phyloP scores from a whole-genome alignment of 257 asterid genomes.

The Solanum pennellii region DNA sequence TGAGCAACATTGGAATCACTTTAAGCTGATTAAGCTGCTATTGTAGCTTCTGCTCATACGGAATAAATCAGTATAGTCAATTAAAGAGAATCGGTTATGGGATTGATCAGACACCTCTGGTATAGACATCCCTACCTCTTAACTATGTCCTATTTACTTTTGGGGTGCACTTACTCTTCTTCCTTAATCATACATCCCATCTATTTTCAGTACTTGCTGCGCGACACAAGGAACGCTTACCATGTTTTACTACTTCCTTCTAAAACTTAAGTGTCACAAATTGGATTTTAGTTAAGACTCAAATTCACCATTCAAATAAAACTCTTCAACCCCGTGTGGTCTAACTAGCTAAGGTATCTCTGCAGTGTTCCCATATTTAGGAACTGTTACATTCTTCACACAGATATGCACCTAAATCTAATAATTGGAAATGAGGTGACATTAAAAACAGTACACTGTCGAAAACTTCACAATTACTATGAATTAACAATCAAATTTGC shows the following conservation, averaged over 20 bases:
- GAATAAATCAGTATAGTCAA: background rate
- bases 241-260: background rate
- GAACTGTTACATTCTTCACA: background rate
- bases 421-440: background rate
- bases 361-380: background rate
- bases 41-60: background rate
- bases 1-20: background rate
- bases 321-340: background rate
- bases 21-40: background rate
- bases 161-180: background rate
- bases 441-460: background rate
- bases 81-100: background rate
- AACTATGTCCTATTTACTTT: background rate
- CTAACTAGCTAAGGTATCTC: background rate
- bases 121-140: background rate
- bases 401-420: background rate
- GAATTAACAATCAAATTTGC: background rate
- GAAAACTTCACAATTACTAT: background rate
- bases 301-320: background rate
- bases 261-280: background rate
- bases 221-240: background rate
- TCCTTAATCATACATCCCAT: background rate
- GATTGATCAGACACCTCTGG: background rate
- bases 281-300: background rate
- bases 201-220: background rate